A percentile compares a stretch with the other conserved stretches of the same genome.
phyloP scores from a whole-genome alignment of 768 basidiomycete genomes.

The Galerina sulciceps region DNA sequence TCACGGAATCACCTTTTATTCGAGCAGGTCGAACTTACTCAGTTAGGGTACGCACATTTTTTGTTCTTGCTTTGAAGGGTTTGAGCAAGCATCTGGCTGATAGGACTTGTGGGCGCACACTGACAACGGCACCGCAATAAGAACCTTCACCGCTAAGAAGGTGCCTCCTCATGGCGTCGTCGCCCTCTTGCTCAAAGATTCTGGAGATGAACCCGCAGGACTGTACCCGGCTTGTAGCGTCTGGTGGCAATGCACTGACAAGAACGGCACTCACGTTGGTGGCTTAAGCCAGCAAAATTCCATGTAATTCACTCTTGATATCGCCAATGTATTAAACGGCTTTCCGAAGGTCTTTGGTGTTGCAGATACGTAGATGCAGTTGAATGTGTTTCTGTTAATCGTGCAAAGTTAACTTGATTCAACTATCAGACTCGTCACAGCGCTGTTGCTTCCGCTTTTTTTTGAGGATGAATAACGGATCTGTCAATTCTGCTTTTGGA shows the following conservation, averaged over 20 bases:
- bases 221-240: conserved; percentile 56
- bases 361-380: no score
- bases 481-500: no score
- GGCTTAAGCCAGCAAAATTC: conserved; percentile 12
- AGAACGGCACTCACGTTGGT: conserved; percentile 49
- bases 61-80: background rate
- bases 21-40: conserved; percentile 66
- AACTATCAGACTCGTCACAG: no score
- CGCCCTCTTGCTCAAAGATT: conserved; percentile 69
- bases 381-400: no score
- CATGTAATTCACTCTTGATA: no score
- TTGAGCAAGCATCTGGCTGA: background rate
- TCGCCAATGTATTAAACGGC: no score
- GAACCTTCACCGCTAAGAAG: conserved; percentile 53
- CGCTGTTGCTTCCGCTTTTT: no score
- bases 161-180: conserved; percentile 74
- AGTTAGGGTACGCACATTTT: conserved; percentile 50
- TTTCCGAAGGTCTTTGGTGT: no score
- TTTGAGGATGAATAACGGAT: no score
- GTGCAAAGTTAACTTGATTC: no score
- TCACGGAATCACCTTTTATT: conserved; percentile 74
- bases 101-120: conserved; percentile 79
- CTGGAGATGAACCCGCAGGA: conserved; percentile 66
- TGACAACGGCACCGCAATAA: conserved; percentile 65
- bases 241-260: conserved; percentile 51